Percentiles rank a stretch among this genome's conserved stretches.
These are phyloP conservation scores for Aspergillus campestris DNA, from an alignment of 495 filamentous ascomycete species.

Conservation along the genomic window DNA sequence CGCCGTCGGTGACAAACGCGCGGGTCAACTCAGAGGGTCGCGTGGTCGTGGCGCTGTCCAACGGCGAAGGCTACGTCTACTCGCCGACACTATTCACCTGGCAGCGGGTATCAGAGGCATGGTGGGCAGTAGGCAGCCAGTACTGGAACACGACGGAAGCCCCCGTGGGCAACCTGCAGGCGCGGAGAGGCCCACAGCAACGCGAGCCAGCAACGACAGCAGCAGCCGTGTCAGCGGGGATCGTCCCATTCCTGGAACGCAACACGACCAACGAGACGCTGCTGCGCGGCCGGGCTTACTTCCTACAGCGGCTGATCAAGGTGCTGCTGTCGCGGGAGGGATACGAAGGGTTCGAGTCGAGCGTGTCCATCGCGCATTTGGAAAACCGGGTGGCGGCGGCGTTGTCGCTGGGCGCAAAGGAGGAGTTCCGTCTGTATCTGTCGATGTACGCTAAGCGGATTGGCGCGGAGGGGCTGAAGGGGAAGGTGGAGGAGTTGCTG, in stretches of 20 bases:
- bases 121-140: conserved; percentile 97
- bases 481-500: conserved; percentile 87
- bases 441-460: conserved; percentile 96
- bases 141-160: conserved; percentile 97
- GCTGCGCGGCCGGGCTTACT: conserved; percentile 82
- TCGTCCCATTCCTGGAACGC: conserved; percentile 86
- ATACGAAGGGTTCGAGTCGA: conserved; percentile 84
- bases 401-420: conserved; percentile 70
- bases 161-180: conserved; percentile 67
- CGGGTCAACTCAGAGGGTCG: conserved; percentile 79
- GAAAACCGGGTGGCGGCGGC: conserved; percentile 93
- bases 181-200: conserved; percentile 46
- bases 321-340: conserved; percentile 75
- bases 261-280: conserved; percentile 89
- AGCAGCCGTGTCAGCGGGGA: conserved; percentile 71
- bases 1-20: conserved; percentile 78
- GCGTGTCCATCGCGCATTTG: conserved; percentile 86
- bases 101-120: conserved; percentile 88
- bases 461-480: conserved; percentile 75
- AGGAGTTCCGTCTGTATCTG: conserved; percentile 85
- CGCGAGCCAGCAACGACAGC: conserved; percentile 46
- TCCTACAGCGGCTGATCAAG: conserved; percentile 84
- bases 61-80: conserved; percentile 90
- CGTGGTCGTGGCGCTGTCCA: conserved; percentile 76
- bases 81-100: conserved; percentile 75